Evolutionary conservation across 768 basidiomycete genomes (phyloP).

Genomic region (Pleurotus salmoneostramineus): DNA sequence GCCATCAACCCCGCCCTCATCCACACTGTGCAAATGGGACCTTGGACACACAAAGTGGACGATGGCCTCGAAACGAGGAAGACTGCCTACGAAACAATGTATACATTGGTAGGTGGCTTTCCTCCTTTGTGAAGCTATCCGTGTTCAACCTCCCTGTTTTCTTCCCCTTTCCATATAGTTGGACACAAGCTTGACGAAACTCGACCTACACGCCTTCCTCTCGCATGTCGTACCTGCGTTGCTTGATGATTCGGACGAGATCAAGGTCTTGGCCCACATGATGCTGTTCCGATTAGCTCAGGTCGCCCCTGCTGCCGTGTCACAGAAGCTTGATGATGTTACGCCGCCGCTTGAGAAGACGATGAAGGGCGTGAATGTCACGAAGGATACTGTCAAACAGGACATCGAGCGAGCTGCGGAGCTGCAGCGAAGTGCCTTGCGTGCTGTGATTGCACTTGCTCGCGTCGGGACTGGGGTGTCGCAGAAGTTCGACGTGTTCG

Average conservation of each 20-base stretch:
- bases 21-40: conserved; percentile 93
- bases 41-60: conserved; percentile 96
- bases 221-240: conserved; percentile 78
- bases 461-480: conserved; percentile 64
- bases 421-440: conserved; percentile 83
- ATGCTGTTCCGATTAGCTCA: conserved; percentile 89
- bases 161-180: conserved; percentile 40
- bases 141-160: too few species aligned
- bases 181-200: conserved; percentile 84
- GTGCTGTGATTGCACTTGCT: conserved; percentile 84
- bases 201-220: conserved; percentile 87
- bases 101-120: conserved; percentile 70
- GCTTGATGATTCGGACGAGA: conserved; percentile 88
- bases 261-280: conserved; percentile 96
- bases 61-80: conserved; percentile 96
- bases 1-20: conserved; percentile 73
- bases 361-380: conserved; percentile 84
- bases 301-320: conserved; percentile 78
- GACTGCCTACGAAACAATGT: conserved; percentile 96
- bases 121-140: neutral
- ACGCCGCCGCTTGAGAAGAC: conserved; percentile 82
- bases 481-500: conserved; percentile 76
- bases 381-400: conserved; percentile 96
- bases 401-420: conserved; percentile 86
- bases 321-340: conserved; percentile 79